These are phyloP conservation scores for Erythrophleum ivorense DNA, from an alignment of 331 rosid species.

Conservation along the genomic window DNA sequence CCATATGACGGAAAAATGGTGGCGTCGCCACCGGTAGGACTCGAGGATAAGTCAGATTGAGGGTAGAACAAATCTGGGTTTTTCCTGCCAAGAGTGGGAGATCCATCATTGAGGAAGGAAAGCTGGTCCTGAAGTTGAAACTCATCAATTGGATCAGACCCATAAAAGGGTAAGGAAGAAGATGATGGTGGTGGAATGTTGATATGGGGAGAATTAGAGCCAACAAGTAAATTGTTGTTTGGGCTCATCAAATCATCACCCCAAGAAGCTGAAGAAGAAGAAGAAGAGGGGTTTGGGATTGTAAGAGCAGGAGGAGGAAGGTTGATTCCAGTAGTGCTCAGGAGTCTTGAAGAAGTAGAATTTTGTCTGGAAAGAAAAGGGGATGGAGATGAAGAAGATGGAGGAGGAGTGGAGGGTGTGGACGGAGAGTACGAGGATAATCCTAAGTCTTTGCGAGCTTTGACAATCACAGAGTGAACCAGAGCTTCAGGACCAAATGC, in stretches of 20 bases:
- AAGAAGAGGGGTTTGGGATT: conserved; percentile 18
- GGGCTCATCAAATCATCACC: conserved; percentile 17
- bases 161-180: conserved; percentile 14
- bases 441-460: conserved; percentile 68
- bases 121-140: conserved; percentile 40
- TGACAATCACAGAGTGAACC: conserved; percentile 68
- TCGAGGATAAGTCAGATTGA: conserved; percentile 6
- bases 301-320: conserved; percentile 27
- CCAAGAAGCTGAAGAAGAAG: background rate
- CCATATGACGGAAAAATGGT: background rate
- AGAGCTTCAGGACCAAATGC: conserved; percentile 85
- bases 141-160: conserved; percentile 24
- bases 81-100: background rate
- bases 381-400: conserved; percentile 34
- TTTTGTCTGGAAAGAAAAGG: conserved; percentile 19
- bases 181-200: background rate
- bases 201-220: conserved; percentile 8
- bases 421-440: conserved; percentile 46
- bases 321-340: conserved; percentile 7
- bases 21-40: background rate
- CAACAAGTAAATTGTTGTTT: background rate
- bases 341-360: conserved; percentile 24
- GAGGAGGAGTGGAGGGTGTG: conserved; percentile 63
- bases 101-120: conserved; percentile 69
- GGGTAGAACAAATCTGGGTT: conserved; percentile 18